A percentile compares a stretch with the other conserved stretches of the same genome.
Evolutionary conservation across 192 early-diverging fungal species (phyloP).

Genomic region (Coemansia sp.): DNA sequence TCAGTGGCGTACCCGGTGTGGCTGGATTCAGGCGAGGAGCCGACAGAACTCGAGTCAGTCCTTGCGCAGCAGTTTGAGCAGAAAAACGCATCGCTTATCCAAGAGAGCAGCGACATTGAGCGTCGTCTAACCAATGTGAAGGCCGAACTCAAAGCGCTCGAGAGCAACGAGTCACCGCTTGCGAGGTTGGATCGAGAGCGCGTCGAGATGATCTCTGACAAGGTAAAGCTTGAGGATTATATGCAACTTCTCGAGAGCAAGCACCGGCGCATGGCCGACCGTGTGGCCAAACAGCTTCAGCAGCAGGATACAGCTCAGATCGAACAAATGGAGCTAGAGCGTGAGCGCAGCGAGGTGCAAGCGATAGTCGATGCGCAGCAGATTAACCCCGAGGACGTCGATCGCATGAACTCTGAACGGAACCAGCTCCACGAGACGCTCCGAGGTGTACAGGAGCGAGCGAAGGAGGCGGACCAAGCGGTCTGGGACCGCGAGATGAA

Average conservation of each 20-base stretch:
- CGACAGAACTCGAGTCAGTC: conserved; percentile 59
- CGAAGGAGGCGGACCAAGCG: conserved; percentile 60
- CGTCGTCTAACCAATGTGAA: conserved; percentile 59
- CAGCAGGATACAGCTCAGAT: conserved; percentile 50
- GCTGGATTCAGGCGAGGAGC: conserved; percentile 68
- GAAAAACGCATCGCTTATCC: conserved; percentile 60
- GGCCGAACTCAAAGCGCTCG: conserved; percentile 36
- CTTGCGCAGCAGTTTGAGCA: conserved; percentile 66
- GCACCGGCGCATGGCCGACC: conserved; percentile 55
- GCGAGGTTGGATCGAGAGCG: conserved; percentile 59
- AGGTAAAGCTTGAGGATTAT: conserved; percentile 61
- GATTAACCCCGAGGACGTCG: conserved; percentile 76
- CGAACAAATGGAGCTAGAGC: conserved; percentile 52
- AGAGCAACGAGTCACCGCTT: conserved; percentile 58
- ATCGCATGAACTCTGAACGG: conserved; percentile 77
- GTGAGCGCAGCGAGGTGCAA: conserved; percentile 61
- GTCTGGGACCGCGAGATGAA: conserved; percentile 72
- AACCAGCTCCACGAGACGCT: conserved; percentile 65
- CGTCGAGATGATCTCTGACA: conserved; percentile 59
- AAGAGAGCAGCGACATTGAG: conserved; percentile 58
- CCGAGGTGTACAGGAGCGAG: conserved; percentile 55
- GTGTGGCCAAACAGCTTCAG: conserved; percentile 38
- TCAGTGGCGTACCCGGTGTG: conserved; percentile 65
- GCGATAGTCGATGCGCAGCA: conserved; percentile 72
- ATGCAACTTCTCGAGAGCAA: conserved; percentile 57